Evolutionary conservation across 2,329 filamentous ascomycete species (phyloP).

Genomic region (Ceratocystis eucalypticola): DNA sequence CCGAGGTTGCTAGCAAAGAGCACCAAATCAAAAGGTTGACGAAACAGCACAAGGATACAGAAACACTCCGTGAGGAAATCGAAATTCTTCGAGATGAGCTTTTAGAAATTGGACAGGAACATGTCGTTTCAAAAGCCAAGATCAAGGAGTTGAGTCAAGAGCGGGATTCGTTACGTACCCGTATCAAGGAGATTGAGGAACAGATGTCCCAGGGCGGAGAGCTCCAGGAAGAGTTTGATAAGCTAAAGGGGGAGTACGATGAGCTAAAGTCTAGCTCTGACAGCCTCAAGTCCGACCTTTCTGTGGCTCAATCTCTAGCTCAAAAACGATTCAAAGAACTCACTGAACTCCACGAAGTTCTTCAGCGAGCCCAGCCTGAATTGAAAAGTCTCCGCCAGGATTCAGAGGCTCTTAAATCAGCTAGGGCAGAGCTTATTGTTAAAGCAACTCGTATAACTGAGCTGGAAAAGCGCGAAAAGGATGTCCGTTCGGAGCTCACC

Average conservation of each 20-base stretch:
- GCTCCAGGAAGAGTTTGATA: constrained; percentile 15
- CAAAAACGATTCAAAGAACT: constrained; percentile 81
- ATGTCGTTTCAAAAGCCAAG: constrained; percentile 69
- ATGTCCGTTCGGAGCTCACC: constrained; percentile 61
- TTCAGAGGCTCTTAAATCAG: constrained; percentile 55
- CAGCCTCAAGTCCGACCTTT: constrained; percentile 66
- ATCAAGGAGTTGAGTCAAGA: constrained; percentile 48
- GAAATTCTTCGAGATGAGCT: constrained; percentile 71
- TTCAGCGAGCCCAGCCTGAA: constrained; percentile 80
- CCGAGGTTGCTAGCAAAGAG: constrained; percentile 51
- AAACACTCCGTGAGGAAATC: constrained; percentile 72
- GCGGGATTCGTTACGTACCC: constrained; percentile 33
- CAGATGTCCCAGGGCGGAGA: constrained; percentile 37
- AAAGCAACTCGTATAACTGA: constrained; percentile 50
- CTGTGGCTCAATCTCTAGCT: constrained; percentile 73
- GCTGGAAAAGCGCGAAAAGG: constrained; percentile 72
- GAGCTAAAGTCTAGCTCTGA: constrained; percentile 57
- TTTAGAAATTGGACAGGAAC: constrained; percentile 64
- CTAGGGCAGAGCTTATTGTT: constrained; percentile 57
- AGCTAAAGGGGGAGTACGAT: constrained; percentile 39
- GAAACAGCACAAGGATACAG: constrained; percentile 59
- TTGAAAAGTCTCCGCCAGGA: constrained; percentile 67
- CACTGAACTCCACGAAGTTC: constrained; percentile 60
- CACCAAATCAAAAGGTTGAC: constrained; percentile 57
- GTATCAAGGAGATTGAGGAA: constrained; percentile 54